phyloP scores from a whole-genome alignment of 2,329 filamentous ascomycete species.

The Exserohilum turcica region DNA sequence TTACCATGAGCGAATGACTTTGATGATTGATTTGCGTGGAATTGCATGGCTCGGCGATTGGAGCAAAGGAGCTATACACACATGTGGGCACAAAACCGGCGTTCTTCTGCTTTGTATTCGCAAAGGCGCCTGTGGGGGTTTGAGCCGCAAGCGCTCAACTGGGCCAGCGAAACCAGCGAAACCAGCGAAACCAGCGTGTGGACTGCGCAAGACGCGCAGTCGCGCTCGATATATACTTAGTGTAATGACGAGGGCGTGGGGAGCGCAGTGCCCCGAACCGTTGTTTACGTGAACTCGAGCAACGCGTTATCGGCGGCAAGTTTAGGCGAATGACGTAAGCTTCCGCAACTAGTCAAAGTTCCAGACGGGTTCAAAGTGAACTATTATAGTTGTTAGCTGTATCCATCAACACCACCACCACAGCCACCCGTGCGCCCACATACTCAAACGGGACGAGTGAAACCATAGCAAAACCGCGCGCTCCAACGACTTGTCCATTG shows the following conservation, averaged over 20 bases:
- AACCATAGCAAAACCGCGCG: neutral
- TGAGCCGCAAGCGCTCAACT: constrained; percentile 15
- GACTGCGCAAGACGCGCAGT: constrained; percentile 14
- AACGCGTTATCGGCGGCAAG: constrained; percentile 14
- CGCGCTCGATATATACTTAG: constrained; percentile 38
- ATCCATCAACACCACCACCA: neutral
- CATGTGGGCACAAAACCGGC: constrained; percentile 35
- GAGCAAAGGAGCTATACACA: constrained; percentile 38
- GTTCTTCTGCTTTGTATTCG: constrained; percentile 34
- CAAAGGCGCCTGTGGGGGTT: constrained; percentile 15
- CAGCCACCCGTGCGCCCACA: constrained; percentile 1
- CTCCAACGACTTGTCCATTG: neutral
- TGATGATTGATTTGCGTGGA: constrained; percentile 41
- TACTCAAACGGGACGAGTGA: neutral
- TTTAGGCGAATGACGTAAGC: constrained; percentile 29
- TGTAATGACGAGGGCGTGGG: constrained; percentile 33
- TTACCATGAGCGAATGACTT: constrained; percentile 46
- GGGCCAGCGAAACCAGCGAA: constrained; percentile 19
- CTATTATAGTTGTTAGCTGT: neutral
- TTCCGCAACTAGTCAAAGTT: constrained; percentile 34
- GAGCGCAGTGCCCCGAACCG: constrained; percentile 9
- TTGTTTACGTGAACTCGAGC: constrained; percentile 3
- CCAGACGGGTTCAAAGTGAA: constrained; percentile 15
- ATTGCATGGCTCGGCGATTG: constrained; percentile 48
- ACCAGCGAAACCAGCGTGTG: constrained; percentile 20